Percentiles rank a stretch among this genome's conserved stretches.
phyloP scores from a whole-genome alignment of 2,329 filamentous ascomycete genomes.

The Botrytis galanthina region DNA sequence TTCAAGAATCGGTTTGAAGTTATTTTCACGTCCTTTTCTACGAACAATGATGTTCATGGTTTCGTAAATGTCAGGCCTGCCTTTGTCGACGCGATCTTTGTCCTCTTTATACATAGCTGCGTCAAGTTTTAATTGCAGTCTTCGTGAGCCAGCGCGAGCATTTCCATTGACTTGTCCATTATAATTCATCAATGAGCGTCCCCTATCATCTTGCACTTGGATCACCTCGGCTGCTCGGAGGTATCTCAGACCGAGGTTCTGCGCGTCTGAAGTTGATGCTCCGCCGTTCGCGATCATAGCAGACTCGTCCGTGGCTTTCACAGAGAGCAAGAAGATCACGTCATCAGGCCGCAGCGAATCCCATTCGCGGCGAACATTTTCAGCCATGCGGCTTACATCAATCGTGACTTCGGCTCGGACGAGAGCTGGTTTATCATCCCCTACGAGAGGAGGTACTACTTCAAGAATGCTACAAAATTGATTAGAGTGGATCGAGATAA shows the following conservation, averaged over 20 bases:
- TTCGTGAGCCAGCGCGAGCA: constrained; percentile 59
- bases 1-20: constrained; percentile 90
- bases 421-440: constrained; percentile 75
- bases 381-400: constrained; percentile 76
- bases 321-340: constrained; percentile 79
- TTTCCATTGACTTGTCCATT: constrained; percentile 62
- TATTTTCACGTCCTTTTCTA: constrained; percentile 85
- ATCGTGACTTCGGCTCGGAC: constrained; percentile 84
- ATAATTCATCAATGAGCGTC: constrained; percentile 66
- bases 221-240: constrained; percentile 83
- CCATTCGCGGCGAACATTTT: constrained; percentile 80
- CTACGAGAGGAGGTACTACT: constrained; percentile 77
- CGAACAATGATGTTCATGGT: constrained; percentile 83
- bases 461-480: constrained; percentile 64
- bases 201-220: constrained; percentile 82
- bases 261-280: constrained; percentile 47
- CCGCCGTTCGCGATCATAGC: constrained; percentile 55
- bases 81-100: constrained; percentile 60
- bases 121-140: constrained; percentile 80
- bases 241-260: constrained; percentile 65
- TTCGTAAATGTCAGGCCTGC: constrained; percentile 78
- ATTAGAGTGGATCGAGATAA: constrained; percentile 23
- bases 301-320: constrained; percentile 59
- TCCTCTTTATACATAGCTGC: constrained; percentile 74
- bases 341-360: constrained; percentile 83